phyloP scores from a whole-genome alignment of 345 rosid genomes.

The Citrus hindsii region DNA sequence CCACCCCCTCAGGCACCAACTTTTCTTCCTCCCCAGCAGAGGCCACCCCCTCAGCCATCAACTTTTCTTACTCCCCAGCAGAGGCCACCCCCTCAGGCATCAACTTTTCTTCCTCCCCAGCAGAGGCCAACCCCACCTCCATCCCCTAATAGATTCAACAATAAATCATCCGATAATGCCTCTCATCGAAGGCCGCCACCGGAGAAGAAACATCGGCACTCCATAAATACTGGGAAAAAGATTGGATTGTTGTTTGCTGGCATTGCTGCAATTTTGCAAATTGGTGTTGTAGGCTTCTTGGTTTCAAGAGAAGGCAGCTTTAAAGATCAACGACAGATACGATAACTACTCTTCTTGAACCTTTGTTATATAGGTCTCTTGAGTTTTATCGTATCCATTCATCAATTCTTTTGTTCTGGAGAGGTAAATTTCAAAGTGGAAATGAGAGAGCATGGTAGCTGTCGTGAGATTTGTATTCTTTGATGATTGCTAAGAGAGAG shows the following conservation, averaged over 20 bases:
- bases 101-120: slow-evolving; percentile 2
- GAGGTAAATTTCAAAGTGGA: neutral
- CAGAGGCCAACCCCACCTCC: slow-evolving; percentile 10
- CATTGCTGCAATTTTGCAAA: slow-evolving; percentile 59
- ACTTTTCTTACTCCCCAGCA: neutral
- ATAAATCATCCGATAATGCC: neutral
- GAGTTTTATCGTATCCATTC: neutral
- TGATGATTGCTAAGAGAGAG: neutral
- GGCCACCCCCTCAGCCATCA: neutral
- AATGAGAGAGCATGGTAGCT: neutral
- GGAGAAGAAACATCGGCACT: slow-evolving; percentile 21
- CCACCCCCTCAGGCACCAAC: neutral
- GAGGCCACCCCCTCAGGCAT: neutral
- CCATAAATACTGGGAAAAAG: slow-evolving; percentile 65
- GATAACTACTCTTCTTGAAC: slow-evolving; percentile 29
- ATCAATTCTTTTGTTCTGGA: slow-evolving; percentile 14
- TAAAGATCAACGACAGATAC: slow-evolving; percentile 39
- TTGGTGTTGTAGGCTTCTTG: slow-evolving; percentile 71
- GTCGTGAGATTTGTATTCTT: slow-evolving; percentile 21
- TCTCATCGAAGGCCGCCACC: slow-evolving; percentile 8
- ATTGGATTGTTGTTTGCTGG: slow-evolving; percentile 76
- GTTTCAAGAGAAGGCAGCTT: slow-evolving; percentile 68
- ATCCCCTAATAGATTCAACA: neutral
- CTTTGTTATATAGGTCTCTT: slow-evolving; percentile 11
- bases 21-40: slow-evolving; percentile 7